Evolutionary conservation across 768 basidiomycete genomes (phyloP).

Genomic region (Boletus sp.): DNA sequence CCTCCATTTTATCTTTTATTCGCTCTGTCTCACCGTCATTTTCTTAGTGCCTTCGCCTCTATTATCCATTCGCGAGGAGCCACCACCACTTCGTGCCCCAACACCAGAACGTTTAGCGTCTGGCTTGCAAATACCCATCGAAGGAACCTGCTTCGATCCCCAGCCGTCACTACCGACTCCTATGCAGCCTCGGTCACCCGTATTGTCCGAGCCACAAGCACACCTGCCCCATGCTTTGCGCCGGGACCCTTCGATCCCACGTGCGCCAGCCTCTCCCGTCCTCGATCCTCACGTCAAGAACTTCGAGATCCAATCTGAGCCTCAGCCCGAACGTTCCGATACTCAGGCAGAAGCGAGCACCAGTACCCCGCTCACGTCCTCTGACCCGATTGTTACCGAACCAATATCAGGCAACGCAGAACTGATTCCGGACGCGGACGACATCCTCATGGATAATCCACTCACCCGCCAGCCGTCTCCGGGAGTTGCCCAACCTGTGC

Average conservation of each 20-base stretch:
- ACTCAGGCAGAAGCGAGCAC: not conserved
- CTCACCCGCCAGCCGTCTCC: conserved; percentile 1
- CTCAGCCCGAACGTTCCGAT: not conserved
- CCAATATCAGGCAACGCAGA: not conserved
- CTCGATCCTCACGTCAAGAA: conserved; percentile 2
- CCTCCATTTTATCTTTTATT: not conserved
- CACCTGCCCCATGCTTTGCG: not conserved
- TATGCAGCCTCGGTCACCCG: not conserved
- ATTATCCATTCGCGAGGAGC: not conserved
- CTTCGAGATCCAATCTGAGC: not conserved
- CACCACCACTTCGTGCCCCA: not conserved
- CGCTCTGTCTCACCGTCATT: conserved; percentile 5
- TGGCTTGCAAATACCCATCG: not conserved
- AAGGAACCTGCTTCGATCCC: not conserved
- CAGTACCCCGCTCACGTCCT: not conserved
- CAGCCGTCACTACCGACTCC: not conserved
- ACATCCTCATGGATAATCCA: not conserved
- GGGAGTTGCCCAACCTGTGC: not conserved
- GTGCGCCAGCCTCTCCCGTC: conserved; percentile 5
- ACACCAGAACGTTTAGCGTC: not conserved
- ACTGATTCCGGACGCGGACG: not conserved
- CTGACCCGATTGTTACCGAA: conserved; percentile 1
- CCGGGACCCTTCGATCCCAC: not conserved
- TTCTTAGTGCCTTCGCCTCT: conserved; percentile 3
- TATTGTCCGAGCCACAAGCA: not conserved